A percentile compares a stretch with the other conserved stretches of the same genome.
Conservation (phyloP, 2,329 filamentous ascomycete species). For the Talaromyces sp. region DNA sequence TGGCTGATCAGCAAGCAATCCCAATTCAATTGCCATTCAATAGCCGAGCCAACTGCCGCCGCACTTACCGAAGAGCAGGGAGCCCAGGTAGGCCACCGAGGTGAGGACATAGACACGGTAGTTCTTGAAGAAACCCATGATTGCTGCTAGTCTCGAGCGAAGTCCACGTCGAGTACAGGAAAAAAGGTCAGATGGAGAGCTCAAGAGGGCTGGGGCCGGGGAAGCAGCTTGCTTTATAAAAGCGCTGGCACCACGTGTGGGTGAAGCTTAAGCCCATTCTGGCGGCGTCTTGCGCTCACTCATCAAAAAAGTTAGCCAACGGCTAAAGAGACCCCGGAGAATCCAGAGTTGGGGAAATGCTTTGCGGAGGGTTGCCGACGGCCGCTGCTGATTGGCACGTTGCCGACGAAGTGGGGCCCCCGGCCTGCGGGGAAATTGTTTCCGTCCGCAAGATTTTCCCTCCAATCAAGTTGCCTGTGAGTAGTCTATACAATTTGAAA, state of each 20-base stretch:
- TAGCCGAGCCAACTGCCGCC: background rate
- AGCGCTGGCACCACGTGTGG: background rate
- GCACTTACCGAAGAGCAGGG: conserved; percentile 38
- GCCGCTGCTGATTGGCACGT: conserved; percentile 9
- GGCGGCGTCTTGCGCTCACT: background rate
- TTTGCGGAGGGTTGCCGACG: background rate
- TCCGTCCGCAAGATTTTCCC: conserved; percentile 13
- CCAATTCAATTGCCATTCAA: background rate
- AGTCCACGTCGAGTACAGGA: background rate
- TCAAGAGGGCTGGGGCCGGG: background rate
- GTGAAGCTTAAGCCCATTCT: background rate
- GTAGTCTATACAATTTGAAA: background rate
- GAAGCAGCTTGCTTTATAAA: background rate
- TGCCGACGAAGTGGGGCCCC: conserved; percentile 10
- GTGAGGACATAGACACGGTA: conserved; percentile 43
- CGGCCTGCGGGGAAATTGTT: conserved; percentile 15
- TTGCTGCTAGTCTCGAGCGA: conserved; percentile 3
- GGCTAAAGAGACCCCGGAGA: no score
- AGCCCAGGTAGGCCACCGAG: conserved; percentile 40
- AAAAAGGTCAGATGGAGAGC: background rate
- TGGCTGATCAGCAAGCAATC: background rate
- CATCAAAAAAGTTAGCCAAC: no score
- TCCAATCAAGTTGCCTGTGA: conserved; percentile 9
- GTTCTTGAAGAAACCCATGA: conserved; percentile 34
- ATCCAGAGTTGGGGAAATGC: background rate